phyloP scores from a whole-genome alignment of 306 rosid genomes.

The Castanospermum australe region DNA sequence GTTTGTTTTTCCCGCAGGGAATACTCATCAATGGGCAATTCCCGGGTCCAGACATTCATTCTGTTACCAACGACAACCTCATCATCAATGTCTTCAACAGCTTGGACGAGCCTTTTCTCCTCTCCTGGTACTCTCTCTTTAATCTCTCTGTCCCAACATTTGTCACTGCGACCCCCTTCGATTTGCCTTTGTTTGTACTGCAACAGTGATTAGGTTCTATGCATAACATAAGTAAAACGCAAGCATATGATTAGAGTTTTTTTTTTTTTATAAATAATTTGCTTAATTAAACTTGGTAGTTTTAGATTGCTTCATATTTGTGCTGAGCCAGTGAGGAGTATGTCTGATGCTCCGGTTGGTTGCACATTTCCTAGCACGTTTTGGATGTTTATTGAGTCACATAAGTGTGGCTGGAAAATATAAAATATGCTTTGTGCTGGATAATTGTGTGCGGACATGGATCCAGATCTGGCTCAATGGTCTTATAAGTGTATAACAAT shows the following conservation, averaged over 20 bases:
- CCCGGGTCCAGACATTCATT: slow-evolving; percentile 95
- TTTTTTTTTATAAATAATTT: background rate
- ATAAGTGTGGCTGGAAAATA: background rate
- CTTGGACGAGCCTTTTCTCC: slow-evolving; percentile 81
- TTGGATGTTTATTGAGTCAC: slow-evolving; percentile 24
- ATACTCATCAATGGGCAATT: slow-evolving; percentile 93
- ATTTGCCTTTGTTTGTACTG: background rate
- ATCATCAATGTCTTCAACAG: slow-evolving; percentile 92
- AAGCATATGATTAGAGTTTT: background rate
- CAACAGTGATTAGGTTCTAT: background rate
- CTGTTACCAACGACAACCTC: slow-evolving; percentile 92
- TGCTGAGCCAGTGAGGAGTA: background rate
- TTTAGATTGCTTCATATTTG: background rate
- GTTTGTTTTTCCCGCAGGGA: slow-evolving; percentile 50
- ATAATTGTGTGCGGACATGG: background rate
- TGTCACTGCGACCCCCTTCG: background rate
- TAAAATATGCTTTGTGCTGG: background rate
- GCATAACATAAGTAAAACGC: background rate
- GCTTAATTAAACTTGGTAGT: background rate
- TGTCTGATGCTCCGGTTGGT: slow-evolving; percentile 19
- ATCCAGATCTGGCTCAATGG: slow-evolving; percentile 29
- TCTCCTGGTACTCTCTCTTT: slow-evolving; percentile 60
- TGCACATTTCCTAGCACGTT: background rate
- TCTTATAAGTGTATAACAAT: background rate
- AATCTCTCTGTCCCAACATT: too few species aligned